Conservation (phyloP, 192 early-diverging fungal species). For the Funneliformis mosseae region DNA sequence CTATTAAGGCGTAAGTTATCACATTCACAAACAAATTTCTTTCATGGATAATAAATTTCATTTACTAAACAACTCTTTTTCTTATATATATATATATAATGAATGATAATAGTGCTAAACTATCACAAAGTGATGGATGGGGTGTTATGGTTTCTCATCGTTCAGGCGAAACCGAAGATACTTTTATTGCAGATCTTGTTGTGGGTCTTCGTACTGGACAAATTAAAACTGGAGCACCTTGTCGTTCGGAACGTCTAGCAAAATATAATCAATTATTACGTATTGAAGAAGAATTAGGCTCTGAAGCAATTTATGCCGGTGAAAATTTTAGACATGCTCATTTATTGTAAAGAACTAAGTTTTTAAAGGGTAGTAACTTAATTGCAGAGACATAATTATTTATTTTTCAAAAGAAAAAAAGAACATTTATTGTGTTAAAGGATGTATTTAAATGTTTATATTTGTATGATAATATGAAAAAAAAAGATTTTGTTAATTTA, state of each 20-base stretch:
- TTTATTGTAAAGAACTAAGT: constrained; percentile 52
- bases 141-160: constrained; percentile 99
- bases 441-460: too few relatives aligned
- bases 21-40: not conserved
- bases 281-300: constrained; percentile 97
- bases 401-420: too few relatives aligned
- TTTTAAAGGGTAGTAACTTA: too few relatives aligned
- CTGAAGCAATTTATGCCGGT: constrained; percentile 92
- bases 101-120: constrained; percentile 44
- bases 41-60: not conserved
- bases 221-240: constrained; percentile 99
- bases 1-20: constrained; percentile 59
- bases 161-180: constrained; percentile 98
- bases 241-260: constrained; percentile 94
- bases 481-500: too few relatives aligned
- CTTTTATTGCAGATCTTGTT: constrained; percentile 91
- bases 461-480: too few relatives aligned
- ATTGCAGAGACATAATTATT: too few relatives aligned
- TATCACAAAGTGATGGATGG: constrained; percentile 88
- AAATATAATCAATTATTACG: constrained; percentile 99
- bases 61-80: not conserved
- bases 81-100: constrained; percentile 11
- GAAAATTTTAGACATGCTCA: constrained; percentile 84
- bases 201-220: constrained; percentile 94
- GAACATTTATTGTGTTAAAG: too few relatives aligned